Evolutionary conservation across 805 yeast species (phyloP), one percentile per base, ranked within the genome.

Genomic region (Candida nanaspora): DNA sequence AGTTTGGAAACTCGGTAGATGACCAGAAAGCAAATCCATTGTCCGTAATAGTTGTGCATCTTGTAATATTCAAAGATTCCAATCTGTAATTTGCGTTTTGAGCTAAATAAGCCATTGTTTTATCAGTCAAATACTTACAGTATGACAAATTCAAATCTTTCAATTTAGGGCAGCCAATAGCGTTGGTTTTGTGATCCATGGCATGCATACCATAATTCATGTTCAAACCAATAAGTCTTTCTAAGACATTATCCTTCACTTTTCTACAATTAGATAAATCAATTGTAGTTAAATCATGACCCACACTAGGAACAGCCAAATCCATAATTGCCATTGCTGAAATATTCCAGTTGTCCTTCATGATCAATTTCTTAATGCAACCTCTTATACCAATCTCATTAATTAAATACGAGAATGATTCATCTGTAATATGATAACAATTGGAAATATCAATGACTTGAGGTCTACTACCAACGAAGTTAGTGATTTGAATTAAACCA

Each of bases 291-390:
- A 84, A 60, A 46, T 70, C 60, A 27, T 68, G 64, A 8, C 88
- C 88, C 26, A 82, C 78, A 48, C 74, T 69, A 0, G 82, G 80
- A 2, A 74, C 78, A 1, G 86, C 73, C 33, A 83, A 59, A 55
- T 84, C 91, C 87, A 83, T 81, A 25, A 83, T 80, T 2, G 89
- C 84, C 86, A 82, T 80, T 2, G 87, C 86, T 44, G 81, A 74
- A 8, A 84, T 77, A 49, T 81, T 86, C 91, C 91, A 83, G 37
- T 76, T 80, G 14, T 84, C 76, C 45, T 67, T 69, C 87, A 83
- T 80, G 44, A 68, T 70, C 38, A 84, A 61, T 9, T 61, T 59
- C 40, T 66, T 65, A 35, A 84, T 70, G 26, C 69, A 66, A 3
- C 87, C 87, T 31, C 76, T 55, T 49, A 80, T 77, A 2, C 88